These are phyloP conservation scores for Mycosarcoma mackinlayi DNA, from an alignment of 1,284 basidiomycete species.

Conservation along the genomic window DNA sequence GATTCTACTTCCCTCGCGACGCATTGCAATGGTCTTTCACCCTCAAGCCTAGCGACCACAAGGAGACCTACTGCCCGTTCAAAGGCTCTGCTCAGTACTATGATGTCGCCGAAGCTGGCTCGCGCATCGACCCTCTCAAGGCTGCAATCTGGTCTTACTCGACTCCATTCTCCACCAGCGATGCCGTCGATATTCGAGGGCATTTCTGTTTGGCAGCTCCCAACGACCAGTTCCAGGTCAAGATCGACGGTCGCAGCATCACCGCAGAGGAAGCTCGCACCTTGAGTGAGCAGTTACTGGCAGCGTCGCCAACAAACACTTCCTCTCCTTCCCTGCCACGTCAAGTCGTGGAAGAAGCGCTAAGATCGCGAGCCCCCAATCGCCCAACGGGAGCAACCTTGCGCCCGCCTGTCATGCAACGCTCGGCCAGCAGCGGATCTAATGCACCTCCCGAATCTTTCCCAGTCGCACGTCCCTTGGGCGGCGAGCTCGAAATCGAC, in stretches of 20 bases:
- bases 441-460: conserved; percentile 24
- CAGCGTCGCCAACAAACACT: conserved; percentile 8
- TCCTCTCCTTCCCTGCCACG: conserved; percentile 33
- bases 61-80: conserved; percentile 45
- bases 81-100: conserved; percentile 46
- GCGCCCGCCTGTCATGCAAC: conserved; percentile 27
- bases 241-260: conserved; percentile 26
- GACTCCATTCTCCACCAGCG: conserved; percentile 29
- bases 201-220: conserved; percentile 39
- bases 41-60: conserved; percentile 22
- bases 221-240: conserved; percentile 15
- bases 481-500: conserved; percentile 46
- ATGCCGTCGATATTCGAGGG: conserved; percentile 29
- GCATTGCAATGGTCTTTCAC: conserved; percentile 34
- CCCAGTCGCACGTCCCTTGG: conserved; percentile 25
- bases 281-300: conserved; percentile 18
- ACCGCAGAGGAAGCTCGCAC: conserved; percentile 14
- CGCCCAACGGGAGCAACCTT: conserved; percentile 8
- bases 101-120: conserved; percentile 25
- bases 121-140: conserved; percentile 20
- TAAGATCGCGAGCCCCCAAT: conserved; percentile 7
- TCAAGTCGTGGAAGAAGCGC: conserved; percentile 25
- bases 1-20: conserved; percentile 45
- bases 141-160: conserved; percentile 43
- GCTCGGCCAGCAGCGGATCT: conserved; percentile 25